Conservation (phyloP, 2,329 filamentous ascomycete species). For the Neonectria ditissima region DNA sequence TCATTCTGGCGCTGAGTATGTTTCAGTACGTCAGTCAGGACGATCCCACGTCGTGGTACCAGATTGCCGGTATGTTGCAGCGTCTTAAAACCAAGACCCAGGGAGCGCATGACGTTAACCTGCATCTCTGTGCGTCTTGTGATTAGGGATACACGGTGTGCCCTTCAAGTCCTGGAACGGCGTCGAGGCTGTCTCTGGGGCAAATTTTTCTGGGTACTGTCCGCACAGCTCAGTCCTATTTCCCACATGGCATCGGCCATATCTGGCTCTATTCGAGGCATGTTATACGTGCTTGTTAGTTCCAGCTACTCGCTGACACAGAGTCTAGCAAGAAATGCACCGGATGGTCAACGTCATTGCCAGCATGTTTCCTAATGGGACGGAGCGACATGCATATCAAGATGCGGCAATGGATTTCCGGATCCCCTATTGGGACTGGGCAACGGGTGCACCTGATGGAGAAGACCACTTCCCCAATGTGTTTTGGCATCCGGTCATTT, state of each 20-base stretch:
- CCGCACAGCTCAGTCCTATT: constrained; percentile 82
- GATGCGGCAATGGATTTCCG: constrained; percentile 64
- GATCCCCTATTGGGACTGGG: constrained; percentile 72
- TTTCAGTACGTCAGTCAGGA: constrained; percentile 76
- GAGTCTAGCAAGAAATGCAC: constrained; percentile 52
- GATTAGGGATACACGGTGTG: constrained; percentile 81
- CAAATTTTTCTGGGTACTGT: constrained; percentile 76
- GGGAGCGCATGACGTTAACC: constrained; percentile 22
- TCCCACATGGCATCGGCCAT: constrained; percentile 86
- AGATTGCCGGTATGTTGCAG: constrained; percentile 73
- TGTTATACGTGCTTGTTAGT: not conserved
- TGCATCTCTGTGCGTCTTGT: not conserved
- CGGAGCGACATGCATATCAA: constrained; percentile 62
- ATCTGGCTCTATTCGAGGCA: constrained; percentile 73
- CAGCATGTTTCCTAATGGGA: constrained; percentile 59
- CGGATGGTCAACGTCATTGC: constrained; percentile 58
- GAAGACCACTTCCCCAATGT: constrained; percentile 59
- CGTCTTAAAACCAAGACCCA: constrained; percentile 7
- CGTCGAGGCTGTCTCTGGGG: constrained; percentile 62
- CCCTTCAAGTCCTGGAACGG: constrained; percentile 70
- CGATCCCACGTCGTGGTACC: constrained; percentile 78
- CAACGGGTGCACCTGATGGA: constrained; percentile 59
- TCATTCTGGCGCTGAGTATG: constrained; percentile 78
- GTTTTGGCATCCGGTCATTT: constrained; percentile 62
- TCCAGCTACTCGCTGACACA: constrained; percentile 30